Evolutionary conservation across 2,329 filamentous ascomycete genomes (phyloP).

Genomic region (Nigrospora oryzae): DNA sequence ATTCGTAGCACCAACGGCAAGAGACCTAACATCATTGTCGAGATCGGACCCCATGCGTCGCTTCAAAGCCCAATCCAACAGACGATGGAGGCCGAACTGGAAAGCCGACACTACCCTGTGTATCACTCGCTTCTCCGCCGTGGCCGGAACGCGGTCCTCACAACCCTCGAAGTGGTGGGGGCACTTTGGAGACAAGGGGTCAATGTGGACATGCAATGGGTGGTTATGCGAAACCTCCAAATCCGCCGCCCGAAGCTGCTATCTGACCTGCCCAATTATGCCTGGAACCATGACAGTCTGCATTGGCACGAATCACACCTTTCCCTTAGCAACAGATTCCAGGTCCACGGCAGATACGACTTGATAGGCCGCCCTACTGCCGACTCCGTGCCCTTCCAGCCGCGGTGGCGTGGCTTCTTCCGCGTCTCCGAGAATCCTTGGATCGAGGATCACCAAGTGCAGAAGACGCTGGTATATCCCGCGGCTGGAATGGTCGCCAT

Average conservation of each 20-base stretch:
- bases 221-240: constrained; percentile 10
- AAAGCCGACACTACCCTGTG: constrained; percentile 4
- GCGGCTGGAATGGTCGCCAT: constrained; percentile 41
- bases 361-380: constrained; percentile 38
- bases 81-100: constrained; percentile 11
- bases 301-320: constrained; percentile 47
- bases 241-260: constrained; percentile 19
- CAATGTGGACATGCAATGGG: constrained; percentile 10
- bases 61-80: constrained; percentile 15
- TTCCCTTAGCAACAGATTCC: constrained; percentile 32
- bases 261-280: constrained; percentile 39
- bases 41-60: constrained; percentile 14
- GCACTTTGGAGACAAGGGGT: constrained; percentile 10
- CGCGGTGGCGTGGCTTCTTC: constrained; percentile 40
- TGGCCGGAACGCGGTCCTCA: constrained; percentile 6
- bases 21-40: constrained; percentile 10
- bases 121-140: constrained; percentile 12
- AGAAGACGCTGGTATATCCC: constrained; percentile 41
- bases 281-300: constrained; percentile 42
- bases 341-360: constrained; percentile 37
- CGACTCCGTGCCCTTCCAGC: constrained; percentile 35
- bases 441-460: constrained; percentile 42
- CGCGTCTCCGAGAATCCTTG: constrained; percentile 41
- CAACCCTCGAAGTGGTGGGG: constrained; percentile 9
- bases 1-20: constrained; percentile 3